Evolutionary conservation across 1,139 yeast species (phyloP), one percentile per base, ranked within the genome.

Genomic region (Blastobotrys raffinosifermentans): DNA sequence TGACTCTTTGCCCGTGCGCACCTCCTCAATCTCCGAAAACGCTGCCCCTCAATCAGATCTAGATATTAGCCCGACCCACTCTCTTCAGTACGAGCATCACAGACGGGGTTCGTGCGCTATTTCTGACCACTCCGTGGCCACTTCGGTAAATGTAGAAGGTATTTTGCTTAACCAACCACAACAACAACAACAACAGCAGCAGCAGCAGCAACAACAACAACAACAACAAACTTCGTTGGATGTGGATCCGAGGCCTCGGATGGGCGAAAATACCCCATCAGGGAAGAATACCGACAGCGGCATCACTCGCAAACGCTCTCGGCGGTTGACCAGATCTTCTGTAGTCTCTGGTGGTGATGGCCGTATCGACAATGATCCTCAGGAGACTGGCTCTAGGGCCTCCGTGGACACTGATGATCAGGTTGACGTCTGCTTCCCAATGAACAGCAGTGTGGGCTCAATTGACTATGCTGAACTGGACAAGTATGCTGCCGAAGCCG

Each of bases 361-460:
- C 17, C 46, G 42, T 18, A n/a, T n/a, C n/a, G 47, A 44, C 10
- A 55, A 46, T 13, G 11, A 8, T 13, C 7, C 11, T 25, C 6
- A 25, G 11, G 48, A 43, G 11, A 39, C 44, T 22, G 47, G 48
- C 2, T 58, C 64, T 10, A 51, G 55, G 11, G 48, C 50, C 14
- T 54, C 60, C 36, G 45, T 58, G 31, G 52, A 49, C 23, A 51
- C 81, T 52, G 94, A 83, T 56, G 40, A 38, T 56, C 96, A 89
- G 57, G n/a, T n/a, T n/a, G 97, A 91, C 71, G 98, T 91, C 32
- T 91, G 97, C 68, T 87, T 89, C 64, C 97, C 98, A 1, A 82
- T 86, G 85, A n/a, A n/a, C n/a, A 69, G 78, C 36, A 77, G 85
- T 16, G 85, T 80, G 50, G 77, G 48, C 14, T 48, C 51, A 34